These are phyloP conservation scores for Chlamydomonas sp. DNA, from an alignment of 139 green algal genomes.

Conservation along the genomic window DNA sequence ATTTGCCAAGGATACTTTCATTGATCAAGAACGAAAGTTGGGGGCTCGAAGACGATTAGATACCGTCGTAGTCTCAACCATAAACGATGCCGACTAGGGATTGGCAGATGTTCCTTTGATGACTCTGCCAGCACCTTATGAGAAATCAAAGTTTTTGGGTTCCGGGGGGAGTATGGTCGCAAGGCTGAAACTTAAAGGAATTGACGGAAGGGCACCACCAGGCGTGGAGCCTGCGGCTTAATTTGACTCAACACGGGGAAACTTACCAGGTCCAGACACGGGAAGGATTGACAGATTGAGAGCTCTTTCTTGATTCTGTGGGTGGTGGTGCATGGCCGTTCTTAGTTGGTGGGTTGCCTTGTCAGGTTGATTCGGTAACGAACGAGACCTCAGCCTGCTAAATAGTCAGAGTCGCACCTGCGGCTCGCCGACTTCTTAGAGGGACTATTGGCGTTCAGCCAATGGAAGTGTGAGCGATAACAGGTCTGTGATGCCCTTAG, in stretches of 20 bases:
- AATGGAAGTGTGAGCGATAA: conserved; percentile 98
- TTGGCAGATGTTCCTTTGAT: conserved; percentile 95
- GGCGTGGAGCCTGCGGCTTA: no score
- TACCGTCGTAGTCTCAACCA: conserved; percentile 99
- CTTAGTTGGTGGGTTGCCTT: conserved; percentile 97
- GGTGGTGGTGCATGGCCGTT: no score
- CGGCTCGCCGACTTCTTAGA: conserved; percentile 92
- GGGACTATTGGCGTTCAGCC: conserved; percentile 93
- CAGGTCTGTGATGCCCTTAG: conserved; percentile 99
- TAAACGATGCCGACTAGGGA: conserved; percentile 99
- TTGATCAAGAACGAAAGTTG: conserved; percentile 99
- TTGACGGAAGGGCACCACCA: no score
- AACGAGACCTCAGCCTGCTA: conserved; percentile 98
- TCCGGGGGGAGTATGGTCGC: no score
- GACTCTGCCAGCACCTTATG: conserved; percentile 97
- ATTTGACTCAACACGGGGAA: no score
- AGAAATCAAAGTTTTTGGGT: no score
- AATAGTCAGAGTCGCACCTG: conserved; percentile 87
- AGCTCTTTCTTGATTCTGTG: no score
- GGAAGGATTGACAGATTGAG: no score
- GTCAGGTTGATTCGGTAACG: conserved; percentile 97
- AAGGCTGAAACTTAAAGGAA: no score
- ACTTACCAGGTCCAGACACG: no score
- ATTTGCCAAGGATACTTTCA: conserved; percentile 99
- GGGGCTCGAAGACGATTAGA: conserved; percentile 99